Evolutionary conservation across 768 basidiomycete species (phyloP).

Genomic region (Psilocybe cyanescens): DNA sequence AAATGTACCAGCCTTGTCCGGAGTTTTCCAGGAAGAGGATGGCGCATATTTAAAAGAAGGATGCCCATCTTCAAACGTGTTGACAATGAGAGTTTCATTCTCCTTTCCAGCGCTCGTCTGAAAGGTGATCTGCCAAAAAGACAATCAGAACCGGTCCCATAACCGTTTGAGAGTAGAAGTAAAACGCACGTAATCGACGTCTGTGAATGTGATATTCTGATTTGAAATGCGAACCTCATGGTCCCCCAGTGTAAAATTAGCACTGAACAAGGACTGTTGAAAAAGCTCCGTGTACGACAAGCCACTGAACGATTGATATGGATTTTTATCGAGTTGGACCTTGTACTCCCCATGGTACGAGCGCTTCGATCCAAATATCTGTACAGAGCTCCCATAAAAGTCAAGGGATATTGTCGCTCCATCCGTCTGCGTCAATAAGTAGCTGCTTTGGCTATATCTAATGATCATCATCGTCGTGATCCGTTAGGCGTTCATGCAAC

Average conservation of each 20-base stretch:
- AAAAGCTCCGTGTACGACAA: neutral
- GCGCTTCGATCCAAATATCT: constrained; percentile 44
- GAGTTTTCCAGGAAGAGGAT: constrained; percentile 16
- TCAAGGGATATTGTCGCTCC: constrained; percentile 30
- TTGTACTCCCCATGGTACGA: constrained; percentile 39
- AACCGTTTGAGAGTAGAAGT: no score
- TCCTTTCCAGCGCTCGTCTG: constrained; percentile 22
- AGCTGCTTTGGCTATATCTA: constrained; percentile 20
- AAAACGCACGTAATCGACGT: constrained; percentile 40
- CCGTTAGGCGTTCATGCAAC: neutral
- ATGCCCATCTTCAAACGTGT: constrained; percentile 28
- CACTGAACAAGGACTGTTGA: constrained; percentile 4
- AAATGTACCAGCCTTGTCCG: constrained; percentile 12
- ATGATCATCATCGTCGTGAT: neutral
- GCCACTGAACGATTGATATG: constrained; percentile 16
- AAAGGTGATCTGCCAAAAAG: constrained; percentile 18
- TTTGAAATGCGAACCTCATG: constrained; percentile 27
- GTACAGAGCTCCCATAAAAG: constrained; percentile 43
- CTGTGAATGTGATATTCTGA: constrained; percentile 29
- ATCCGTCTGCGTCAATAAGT: constrained; percentile 31
- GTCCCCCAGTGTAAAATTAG: constrained; percentile 9
- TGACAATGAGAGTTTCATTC: constrained; percentile 24
- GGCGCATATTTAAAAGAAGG: constrained; percentile 27
- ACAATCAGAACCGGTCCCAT: neutral
- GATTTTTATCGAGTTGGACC: constrained; percentile 24